These are phyloP conservation scores for Aspergillus asperescens DNA, from an alignment of 495 filamentous ascomycete genomes.

Conservation along the genomic window DNA sequence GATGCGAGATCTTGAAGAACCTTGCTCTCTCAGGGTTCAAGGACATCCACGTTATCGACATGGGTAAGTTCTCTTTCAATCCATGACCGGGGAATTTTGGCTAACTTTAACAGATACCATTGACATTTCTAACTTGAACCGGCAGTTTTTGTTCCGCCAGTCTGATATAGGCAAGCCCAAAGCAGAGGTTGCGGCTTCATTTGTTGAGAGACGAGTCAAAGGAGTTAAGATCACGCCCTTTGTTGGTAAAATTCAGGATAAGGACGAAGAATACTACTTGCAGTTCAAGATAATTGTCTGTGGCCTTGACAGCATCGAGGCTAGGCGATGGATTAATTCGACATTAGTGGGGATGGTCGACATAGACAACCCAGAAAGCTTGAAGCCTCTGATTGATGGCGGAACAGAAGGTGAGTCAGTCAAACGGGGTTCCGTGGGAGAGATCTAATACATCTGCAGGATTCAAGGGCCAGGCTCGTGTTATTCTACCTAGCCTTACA, in stretches of 20 bases:
- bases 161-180: constrained; percentile 91
- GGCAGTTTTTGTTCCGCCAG: constrained; percentile 94
- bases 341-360: constrained; percentile 88
- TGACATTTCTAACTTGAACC: constrained; percentile 96
- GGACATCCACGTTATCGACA: constrained; percentile 98
- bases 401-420: constrained; percentile 73
- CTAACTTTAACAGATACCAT: constrained; percentile 67
- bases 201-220: constrained; percentile 82
- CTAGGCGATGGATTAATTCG: constrained; percentile 95
- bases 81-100: neutral
- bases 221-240: constrained; percentile 90
- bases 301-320: constrained; percentile 96
- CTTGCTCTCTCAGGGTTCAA: constrained; percentile 93
- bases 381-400: constrained; percentile 93
- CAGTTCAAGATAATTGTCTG: constrained; percentile 92
- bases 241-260: constrained; percentile 94
- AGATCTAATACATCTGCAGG: constrained; percentile 41
- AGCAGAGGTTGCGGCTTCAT: constrained; percentile 85
- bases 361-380: constrained; percentile 64
- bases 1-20: constrained; percentile 96
- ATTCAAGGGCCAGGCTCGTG: constrained; percentile 95
- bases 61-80: constrained; percentile 53
- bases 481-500: constrained; percentile 85
- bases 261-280: constrained; percentile 96
- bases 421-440: neutral